phyloP scores from a whole-genome alignment of 148 eudicot species.

The Talinum fruticosum region DNA sequence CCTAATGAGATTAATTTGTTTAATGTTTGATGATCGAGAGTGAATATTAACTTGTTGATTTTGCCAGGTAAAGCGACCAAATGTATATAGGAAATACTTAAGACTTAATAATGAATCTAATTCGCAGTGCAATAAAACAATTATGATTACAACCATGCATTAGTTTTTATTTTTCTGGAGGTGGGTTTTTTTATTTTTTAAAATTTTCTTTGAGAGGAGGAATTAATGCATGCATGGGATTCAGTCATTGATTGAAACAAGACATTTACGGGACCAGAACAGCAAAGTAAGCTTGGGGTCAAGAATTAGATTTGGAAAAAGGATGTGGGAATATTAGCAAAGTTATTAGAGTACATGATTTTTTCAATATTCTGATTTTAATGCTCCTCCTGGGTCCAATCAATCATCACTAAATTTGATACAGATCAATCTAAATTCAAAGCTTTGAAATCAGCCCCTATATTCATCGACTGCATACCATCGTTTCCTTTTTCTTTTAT shows the following conservation, averaged over 20 bases:
- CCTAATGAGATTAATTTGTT: no score
- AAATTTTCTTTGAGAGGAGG: background rate
- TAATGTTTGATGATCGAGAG: no score
- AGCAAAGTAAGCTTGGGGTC: background rate
- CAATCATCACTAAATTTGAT: background rate
- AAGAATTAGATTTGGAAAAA: background rate
- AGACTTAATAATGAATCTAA: no score
- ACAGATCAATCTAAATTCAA: background rate
- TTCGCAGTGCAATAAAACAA: background rate
- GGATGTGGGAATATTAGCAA: constrained; percentile 6
- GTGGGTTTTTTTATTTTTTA: no score
- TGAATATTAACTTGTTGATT: no score
- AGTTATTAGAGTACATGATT: constrained; percentile 4
- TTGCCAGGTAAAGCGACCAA: no score
- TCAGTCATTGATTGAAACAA: background rate
- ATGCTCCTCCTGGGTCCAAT: background rate
- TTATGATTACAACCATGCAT: background rate
- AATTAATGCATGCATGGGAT: constrained; percentile 26
- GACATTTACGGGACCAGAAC: background rate
- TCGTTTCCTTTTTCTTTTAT: no score
- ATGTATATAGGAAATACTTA: no score
- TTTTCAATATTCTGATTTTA: background rate
- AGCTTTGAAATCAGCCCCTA: background rate
- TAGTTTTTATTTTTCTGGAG: background rate
- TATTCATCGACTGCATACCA: no score